A percentile compares a stretch with the other conserved stretches of the same genome.
These are phyloP conservation scores for Hippophae rhamnoides DNA, from an alignment of 306 rosid species.

Conservation along the genomic window DNA sequence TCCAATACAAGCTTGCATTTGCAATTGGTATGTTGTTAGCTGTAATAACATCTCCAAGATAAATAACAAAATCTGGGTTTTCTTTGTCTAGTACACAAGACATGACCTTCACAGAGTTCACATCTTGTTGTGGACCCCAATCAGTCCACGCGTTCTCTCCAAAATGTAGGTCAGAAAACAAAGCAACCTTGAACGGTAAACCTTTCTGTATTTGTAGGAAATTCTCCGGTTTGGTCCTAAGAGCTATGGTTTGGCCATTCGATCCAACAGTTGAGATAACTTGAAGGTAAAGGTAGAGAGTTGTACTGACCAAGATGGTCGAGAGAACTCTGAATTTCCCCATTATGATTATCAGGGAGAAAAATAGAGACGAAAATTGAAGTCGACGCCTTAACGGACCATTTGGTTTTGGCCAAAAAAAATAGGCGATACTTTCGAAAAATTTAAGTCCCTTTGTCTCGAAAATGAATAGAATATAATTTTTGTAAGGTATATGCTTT, in stretches of 20 bases:
- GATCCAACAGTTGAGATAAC: slow-evolving; percentile 24
- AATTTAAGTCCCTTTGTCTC: too few species aligned
- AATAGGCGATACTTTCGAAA: too few species aligned
- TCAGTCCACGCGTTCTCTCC: slow-evolving; percentile 53
- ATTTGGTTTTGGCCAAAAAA: too few species aligned
- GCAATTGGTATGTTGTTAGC: slow-evolving; percentile 59
- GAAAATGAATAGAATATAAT: too few species aligned
- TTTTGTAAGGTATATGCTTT: too few species aligned
- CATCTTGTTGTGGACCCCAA: slow-evolving; percentile 78
- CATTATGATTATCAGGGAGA: background rate
- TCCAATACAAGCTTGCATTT: slow-evolving; percentile 81
- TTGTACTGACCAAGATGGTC: background rate
- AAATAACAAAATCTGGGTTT: slow-evolving; percentile 75
- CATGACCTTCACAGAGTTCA: slow-evolving; percentile 46
- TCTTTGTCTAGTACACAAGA: slow-evolving; percentile 40
- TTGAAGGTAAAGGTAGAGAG: slow-evolving; percentile 5
- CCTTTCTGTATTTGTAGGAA: slow-evolving; percentile 19
- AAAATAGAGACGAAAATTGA: too few species aligned
- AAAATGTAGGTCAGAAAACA: slow-evolving; percentile 77
- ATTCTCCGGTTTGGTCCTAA: slow-evolving; percentile 15
- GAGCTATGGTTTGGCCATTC: slow-evolving; percentile 6
- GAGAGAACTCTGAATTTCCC: background rate
- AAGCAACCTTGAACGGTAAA: slow-evolving; percentile 39
- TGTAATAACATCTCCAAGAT: slow-evolving; percentile 83
- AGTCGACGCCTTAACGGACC: too few species aligned